phyloP scores from a whole-genome alignment of 306 rosid genomes.

The Nissolia schottii region DNA sequence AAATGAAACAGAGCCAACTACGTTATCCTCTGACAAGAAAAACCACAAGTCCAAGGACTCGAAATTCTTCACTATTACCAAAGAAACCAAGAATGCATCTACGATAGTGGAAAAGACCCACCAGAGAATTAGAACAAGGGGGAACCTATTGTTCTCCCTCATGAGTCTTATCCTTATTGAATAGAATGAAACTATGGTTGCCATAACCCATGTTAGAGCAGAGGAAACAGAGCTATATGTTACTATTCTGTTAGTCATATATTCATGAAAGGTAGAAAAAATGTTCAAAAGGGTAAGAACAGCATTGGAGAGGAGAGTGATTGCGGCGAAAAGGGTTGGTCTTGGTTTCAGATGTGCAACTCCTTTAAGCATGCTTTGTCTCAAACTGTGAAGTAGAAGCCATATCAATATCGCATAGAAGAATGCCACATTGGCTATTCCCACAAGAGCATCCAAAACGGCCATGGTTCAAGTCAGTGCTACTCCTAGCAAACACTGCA shows the following conservation, averaged over 20 bases:
- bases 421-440: conserved; percentile 43
- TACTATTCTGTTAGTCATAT: conserved; percentile 15
- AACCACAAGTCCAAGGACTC: conserved; percentile 28
- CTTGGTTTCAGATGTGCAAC: background rate
- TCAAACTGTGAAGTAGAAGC: conserved; percentile 47
- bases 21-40: conserved; percentile 43
- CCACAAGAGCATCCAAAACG: conserved; percentile 35
- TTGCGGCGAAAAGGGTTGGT: conserved; percentile 1
- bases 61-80: conserved; percentile 23
- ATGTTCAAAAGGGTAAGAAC: conserved; percentile 41
- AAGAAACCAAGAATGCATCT: conserved; percentile 27
- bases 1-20: conserved; percentile 45
- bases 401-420: conserved; percentile 44
- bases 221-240: conserved; percentile 25
- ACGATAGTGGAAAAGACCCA: conserved; percentile 46
- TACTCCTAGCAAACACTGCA: background rate
- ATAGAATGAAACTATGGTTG: conserved; percentile 41
- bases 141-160: conserved; percentile 39
- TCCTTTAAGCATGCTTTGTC: conserved; percentile 15
- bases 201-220: conserved; percentile 58
- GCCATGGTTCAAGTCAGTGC: background rate
- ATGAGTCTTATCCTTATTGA: conserved; percentile 29
- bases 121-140: conserved; percentile 60
- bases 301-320: conserved; percentile 31
- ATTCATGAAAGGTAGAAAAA: conserved; percentile 42